A percentile compares a stretch with the other conserved stretches of the same genome.
Conservation (phyloP, 2,329 filamentous ascomycete genomes). For the Pseudocercospora fijiensis region DNA sequence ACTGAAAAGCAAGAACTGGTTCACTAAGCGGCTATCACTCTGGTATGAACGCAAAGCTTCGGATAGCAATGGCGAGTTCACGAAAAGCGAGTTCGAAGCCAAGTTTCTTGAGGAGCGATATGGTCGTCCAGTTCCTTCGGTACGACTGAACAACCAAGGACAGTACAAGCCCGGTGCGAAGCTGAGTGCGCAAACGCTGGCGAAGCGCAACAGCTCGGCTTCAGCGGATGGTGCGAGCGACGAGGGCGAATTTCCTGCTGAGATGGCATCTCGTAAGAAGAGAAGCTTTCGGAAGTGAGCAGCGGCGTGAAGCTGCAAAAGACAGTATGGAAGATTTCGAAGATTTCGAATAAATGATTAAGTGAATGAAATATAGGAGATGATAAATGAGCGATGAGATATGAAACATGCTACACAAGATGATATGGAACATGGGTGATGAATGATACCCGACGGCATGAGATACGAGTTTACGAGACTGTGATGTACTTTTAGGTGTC, state of each 20-base stretch:
- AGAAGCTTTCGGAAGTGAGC: background rate
- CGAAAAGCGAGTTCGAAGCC: background rate
- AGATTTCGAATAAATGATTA: too few relatives aligned
- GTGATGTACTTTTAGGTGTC: background rate
- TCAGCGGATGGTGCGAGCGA: background rate
- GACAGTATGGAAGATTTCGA: background rate
- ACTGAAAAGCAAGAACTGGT: background rate
- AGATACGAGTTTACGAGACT: background rate
- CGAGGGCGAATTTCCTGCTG: background rate
- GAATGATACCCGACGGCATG: background rate
- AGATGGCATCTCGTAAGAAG: background rate
- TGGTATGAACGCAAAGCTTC: background rate
- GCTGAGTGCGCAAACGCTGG: background rate
- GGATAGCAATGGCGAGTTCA: background rate
- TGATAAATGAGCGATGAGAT: too few relatives aligned
- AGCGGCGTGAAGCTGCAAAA: background rate
- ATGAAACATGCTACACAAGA: too few relatives aligned
- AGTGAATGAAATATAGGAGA: background rate
- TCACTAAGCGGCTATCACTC: background rate
- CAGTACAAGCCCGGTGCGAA: background rate
- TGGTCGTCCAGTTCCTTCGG: background rate
- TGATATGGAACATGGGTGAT: too few relatives aligned
- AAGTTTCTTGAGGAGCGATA: background rate
- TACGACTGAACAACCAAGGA: background rate
- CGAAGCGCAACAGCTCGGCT: background rate